A percentile compares a stretch with the other conserved stretches of the same genome.
Evolutionary conservation across 768 basidiomycete species (phyloP).

Genomic region (Pleurotus salmoneostramineus): DNA sequence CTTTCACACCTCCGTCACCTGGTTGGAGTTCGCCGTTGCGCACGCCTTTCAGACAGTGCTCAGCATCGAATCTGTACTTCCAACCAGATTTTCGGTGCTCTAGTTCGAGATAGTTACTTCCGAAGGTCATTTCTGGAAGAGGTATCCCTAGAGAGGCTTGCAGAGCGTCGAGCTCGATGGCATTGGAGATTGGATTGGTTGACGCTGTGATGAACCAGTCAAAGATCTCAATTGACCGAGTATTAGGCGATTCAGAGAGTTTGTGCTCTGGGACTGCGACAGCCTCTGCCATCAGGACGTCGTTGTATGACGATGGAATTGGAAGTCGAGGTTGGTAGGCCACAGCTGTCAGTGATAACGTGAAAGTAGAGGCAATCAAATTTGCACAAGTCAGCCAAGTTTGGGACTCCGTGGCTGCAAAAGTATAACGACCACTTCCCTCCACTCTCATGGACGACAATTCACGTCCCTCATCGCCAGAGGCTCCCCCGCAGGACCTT

Average conservation of each 20-base stretch:
- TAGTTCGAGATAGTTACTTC: conserved; percentile 71
- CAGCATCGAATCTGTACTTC: conserved; percentile 61
- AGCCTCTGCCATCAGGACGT: conserved; percentile 23
- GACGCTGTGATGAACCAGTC: conserved; percentile 69
- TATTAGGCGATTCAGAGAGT: conserved; percentile 65
- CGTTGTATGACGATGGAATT: not conserved
- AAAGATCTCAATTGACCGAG: conserved; percentile 61
- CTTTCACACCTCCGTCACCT: conserved; percentile 91
- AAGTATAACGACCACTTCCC: not conserved
- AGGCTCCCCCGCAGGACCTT: conserved; percentile 73
- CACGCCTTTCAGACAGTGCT: conserved; percentile 66
- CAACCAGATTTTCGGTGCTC: conserved; percentile 63
- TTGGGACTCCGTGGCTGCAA: not conserved
- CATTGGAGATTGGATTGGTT: conserved; percentile 78
- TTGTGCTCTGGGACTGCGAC: conserved; percentile 56
- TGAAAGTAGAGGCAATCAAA: not conserved
- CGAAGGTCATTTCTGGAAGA: conserved; percentile 96
- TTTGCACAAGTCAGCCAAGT: not conserved
- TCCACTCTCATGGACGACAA: conserved; percentile 28
- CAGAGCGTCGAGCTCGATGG: conserved; percentile 66
- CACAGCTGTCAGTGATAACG: not conserved
- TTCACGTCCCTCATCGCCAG: conserved; percentile 65
- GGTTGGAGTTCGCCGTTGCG: conserved; percentile 69
- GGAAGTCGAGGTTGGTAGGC: not conserved
- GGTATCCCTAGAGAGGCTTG: conserved; percentile 69